Percentiles rank a stretch among this genome's conserved stretches.
Conservation (phyloP, 305 asterid species). For the Rubia tinctorum region DNA sequence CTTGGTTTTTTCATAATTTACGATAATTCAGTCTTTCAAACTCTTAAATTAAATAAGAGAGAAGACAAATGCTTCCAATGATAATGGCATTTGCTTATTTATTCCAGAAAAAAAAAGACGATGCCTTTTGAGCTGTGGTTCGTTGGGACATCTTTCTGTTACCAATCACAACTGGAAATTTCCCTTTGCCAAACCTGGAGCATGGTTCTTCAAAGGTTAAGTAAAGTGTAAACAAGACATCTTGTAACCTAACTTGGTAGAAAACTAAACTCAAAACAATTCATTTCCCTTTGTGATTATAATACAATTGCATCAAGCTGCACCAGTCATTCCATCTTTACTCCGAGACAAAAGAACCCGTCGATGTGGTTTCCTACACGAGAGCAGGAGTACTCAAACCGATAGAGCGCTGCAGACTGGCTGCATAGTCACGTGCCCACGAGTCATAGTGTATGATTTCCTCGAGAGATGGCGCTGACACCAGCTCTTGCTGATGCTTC, state of each 20-base stretch:
- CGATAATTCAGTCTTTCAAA: too few relatives aligned
- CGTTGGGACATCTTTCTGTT: background rate
- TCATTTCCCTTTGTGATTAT: constrained; percentile 1
- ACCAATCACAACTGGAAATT: background rate
- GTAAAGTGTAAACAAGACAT: background rate
- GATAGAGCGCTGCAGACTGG: constrained; percentile 44
- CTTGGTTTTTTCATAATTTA: too few relatives aligned
- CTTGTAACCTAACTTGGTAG: background rate
- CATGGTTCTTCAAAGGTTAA: background rate
- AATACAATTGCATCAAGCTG: constrained; percentile 9
- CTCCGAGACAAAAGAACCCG: background rate
- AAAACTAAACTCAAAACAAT: background rate
- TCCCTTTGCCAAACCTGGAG: background rate
- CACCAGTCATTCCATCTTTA: background rate
- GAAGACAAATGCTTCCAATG: background rate
- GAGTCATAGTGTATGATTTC: constrained; percentile 85
- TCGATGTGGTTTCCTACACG: constrained; percentile 29
- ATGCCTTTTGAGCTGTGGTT: background rate
- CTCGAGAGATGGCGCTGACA: constrained; percentile 65
- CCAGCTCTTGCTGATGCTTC: constrained; percentile 67
- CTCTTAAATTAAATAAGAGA: background rate
- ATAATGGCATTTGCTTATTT: background rate
- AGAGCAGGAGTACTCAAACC: constrained; percentile 54
- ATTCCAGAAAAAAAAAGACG: background rate
- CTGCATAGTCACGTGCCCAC: constrained; percentile 93